Base-by-base conservation (phyloP, 2,329 filamentous ascomycete genomes). In the Xylariaceae sp. region DNA sequence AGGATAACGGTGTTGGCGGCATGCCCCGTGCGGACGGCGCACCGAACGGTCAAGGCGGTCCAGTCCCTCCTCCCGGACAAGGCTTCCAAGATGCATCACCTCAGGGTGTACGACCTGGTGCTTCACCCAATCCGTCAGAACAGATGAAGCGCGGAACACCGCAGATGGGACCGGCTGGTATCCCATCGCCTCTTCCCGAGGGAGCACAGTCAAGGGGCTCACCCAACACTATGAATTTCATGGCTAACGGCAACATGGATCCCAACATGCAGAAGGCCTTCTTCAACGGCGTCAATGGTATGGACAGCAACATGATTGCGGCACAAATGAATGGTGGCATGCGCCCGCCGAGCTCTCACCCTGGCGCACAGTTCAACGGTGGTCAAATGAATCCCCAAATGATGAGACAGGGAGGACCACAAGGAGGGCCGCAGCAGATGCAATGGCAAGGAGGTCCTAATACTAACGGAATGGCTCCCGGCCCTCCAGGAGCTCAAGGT, bases 131-230 rank as follows among this genome's bases (percentile, higher is more conserved):
- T 61, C 85, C 87, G 19, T 73, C 77, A 36, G 87, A 91, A 50
- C 84, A 86, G 67, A 88, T 89, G 76, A 88, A 88, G 73, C 83
- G 86, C 40, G 81, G 81, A 40, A 87, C 84, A 21, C 85, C 85
- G 21, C 85, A 88, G 65, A 82, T 89, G 76, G 79, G 79, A 57
- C 79, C 79, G 47, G 77, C 77, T 29, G 81, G 77, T 45, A 81
- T 88, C 53, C 83, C 85, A 20, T 89, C 83, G 20, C 86, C 82
- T 6, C 74, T 86, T 50, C 83, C 84, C 3, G 86, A 88, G 60
- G 84, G 80, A 22, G 73, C 71, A 12, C 82, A 77, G 71, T 86
- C 79, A 48, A 78, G 75, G 58, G 79, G 75, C 66, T 87, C 83
- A 47, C 83, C 83, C 40, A 82, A 75, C 67, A 70, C 76, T 41